phyloP scores from a whole-genome alignment of 768 basidiomycete genomes.

The Trametes cingulata region DNA sequence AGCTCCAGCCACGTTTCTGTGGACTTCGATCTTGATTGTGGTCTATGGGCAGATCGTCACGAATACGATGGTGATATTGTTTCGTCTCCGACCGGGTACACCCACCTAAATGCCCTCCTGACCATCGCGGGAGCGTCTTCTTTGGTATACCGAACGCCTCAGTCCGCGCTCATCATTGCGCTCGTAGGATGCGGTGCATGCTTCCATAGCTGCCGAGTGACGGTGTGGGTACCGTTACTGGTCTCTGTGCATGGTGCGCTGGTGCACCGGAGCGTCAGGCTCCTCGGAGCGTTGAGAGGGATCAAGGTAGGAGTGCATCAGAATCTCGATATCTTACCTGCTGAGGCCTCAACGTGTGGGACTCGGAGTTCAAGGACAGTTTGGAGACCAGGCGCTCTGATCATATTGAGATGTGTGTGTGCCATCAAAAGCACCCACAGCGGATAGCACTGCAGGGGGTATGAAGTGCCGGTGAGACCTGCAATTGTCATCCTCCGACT shows the following conservation, averaged over 20 bases:
- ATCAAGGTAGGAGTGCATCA: too few species aligned
- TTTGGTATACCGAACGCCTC: too few species aligned
- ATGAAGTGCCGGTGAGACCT: too few species aligned
- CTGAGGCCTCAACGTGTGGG: too few species aligned
- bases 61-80: neutral
- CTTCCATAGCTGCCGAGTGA: neutral
- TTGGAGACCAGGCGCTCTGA: too few species aligned
- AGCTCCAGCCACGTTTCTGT: neutral
- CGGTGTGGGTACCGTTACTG: too few species aligned
- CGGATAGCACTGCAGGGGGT: neutral
- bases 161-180: neutral
- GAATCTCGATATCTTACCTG: too few species aligned
- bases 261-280: too few species aligned
- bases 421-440: neutral
- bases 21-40: neutral
- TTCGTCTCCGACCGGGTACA: neutral
- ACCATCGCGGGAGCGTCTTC: neutral
- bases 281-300: too few species aligned
- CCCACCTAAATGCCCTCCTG: neutral
- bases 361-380: too few species aligned
- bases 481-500: too few species aligned
- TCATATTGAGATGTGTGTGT: neutral
- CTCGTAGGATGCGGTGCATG: neutral
- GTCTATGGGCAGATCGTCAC: neutral
- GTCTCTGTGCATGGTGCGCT: too few species aligned